phyloP scores from a whole-genome alignment of 1,284 basidiomycete genomes.

The Heterobasidion irregulare region DNA sequence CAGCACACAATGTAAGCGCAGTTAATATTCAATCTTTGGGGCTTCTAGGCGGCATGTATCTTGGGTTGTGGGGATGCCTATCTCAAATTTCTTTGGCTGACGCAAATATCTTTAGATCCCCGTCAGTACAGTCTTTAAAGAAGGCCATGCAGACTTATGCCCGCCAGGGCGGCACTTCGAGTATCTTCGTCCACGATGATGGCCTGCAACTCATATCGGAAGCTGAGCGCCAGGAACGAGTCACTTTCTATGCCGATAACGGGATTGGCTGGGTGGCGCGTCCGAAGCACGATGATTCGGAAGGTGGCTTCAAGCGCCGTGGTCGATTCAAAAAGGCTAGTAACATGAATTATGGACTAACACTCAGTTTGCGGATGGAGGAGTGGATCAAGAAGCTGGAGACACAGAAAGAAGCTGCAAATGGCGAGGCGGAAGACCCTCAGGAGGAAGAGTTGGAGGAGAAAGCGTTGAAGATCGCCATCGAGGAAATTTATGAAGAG shows the following conservation, averaged over 20 bases:
- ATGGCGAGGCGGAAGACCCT: conserved; percentile 18
- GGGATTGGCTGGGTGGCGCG: conserved; percentile 49
- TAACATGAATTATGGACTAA: conserved; percentile 51
- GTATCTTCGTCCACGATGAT: conserved; percentile 74
- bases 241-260: conserved; percentile 44
- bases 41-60: too few species aligned
- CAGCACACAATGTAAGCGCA: conserved; percentile 56
- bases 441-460: conserved; percentile 45
- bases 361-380: conserved; percentile 43
- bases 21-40: not conserved
- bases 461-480: conserved; percentile 49
- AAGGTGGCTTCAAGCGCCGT: conserved; percentile 41
- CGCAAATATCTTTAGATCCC: conserved; percentile 32
- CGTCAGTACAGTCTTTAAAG: conserved; percentile 76
- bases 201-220: conserved; percentile 39
- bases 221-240: conserved; percentile 26
- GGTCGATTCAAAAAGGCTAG: conserved; percentile 57
- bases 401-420: conserved; percentile 20
- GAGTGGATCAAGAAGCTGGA: conserved; percentile 39
- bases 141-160: conserved; percentile 84
- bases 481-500: conserved; percentile 61
- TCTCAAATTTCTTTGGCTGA: not conserved
- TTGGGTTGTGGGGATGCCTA: not conserved
- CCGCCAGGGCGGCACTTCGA: conserved; percentile 70
- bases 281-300: conserved; percentile 33